A percentile compares a stretch with the other conserved stretches of the same genome.
These are phyloP conservation scores for Phanerodontia chrysosporium DNA, from an alignment of 768 basidiomycete genomes.

Conservation along the genomic window DNA sequence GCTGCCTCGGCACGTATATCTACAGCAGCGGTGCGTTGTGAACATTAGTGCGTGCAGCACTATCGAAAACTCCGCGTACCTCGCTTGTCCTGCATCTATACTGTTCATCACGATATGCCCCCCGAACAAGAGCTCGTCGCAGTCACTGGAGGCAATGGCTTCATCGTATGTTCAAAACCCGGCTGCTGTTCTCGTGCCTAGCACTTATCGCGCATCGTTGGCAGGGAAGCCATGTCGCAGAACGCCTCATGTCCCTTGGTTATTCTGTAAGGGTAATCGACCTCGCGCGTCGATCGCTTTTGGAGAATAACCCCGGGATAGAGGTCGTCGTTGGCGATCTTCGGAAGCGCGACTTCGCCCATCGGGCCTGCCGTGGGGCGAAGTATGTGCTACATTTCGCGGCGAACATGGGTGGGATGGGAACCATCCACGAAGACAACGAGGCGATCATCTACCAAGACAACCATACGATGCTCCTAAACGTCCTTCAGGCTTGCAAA, in stretches of 20 bases:
- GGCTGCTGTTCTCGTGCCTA: background rate
- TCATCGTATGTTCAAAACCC: constrained; percentile 10
- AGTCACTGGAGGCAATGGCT: constrained; percentile 20
- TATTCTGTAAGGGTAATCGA: constrained; percentile 43
- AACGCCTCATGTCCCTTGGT: constrained; percentile 30
- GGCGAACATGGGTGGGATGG: constrained; percentile 65
- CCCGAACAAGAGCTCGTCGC: background rate
- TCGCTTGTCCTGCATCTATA: background rate
- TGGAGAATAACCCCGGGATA: constrained; percentile 24
- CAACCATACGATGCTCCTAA: constrained; percentile 48
- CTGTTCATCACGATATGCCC: background rate
- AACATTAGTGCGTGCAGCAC: too few relatives aligned
- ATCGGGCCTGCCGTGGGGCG: constrained; percentile 34
- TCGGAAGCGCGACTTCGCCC: constrained; percentile 37
- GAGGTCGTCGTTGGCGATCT: constrained; percentile 44
- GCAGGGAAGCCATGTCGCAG: constrained; percentile 39
- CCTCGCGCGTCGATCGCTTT: constrained; percentile 19
- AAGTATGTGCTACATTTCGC: constrained; percentile 52
- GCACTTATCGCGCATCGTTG: background rate
- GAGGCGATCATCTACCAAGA: constrained; percentile 44
- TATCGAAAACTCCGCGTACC: too few relatives aligned
- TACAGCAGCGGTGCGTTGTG: too few relatives aligned
- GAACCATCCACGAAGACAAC: constrained; percentile 49
- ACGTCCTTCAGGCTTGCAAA: constrained; percentile 38
- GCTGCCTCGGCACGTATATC: too few relatives aligned